Evolutionary conservation across 1,284 basidiomycete species (phyloP), one percentile per base, ranked within the genome.

Genomic region (Austroboletus niveus): DNA sequence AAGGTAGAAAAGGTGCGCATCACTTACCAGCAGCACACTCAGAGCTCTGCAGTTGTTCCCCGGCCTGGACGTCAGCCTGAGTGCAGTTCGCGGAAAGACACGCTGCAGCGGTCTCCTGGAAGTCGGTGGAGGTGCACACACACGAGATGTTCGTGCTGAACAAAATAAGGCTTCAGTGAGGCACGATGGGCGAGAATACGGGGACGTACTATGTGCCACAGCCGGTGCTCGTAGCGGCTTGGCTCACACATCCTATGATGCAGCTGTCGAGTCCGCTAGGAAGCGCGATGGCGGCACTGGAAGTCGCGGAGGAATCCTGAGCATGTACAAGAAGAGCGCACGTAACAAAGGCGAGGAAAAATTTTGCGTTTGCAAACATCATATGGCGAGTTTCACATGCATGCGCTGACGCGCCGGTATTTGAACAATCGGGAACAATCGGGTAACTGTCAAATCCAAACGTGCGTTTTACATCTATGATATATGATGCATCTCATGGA

Each of bases 1-100:
- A 24, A 24, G 22, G 5, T 24, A 24, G 22, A 24, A 24, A 24
- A 5, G 22, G 5, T 24, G 22, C 22, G 22, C 22, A 24, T 24
- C 22, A 54, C 63, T 30, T 32, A 68, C 63, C 0, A 3, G 8
- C 0, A 15, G 30, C 45, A 50, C 63, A 65, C 41, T 63, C 44
- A 11, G 17, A 0, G 1, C 11, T 3, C 39, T 62, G 50, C 9
- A 65, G 46, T 24, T 40, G n/a, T 0, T 0, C 0, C 1, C 61
- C 64, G 0, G 51, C 0, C 1, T 22, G 1, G 0, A 56, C 0
- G 2, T 69, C 68, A 0, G 20, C 9, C 0, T 45, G 0, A 0
- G 62, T 50, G 9, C 64, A 66, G 42, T 55, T 64, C 3, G 42
- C 9, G 12, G 7, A 1, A 27, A 66, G 48, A 45, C 64, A 66